Conservation (phyloP, 2,329 filamentous ascomycete species). For the Epicoccum sorghinum region DNA sequence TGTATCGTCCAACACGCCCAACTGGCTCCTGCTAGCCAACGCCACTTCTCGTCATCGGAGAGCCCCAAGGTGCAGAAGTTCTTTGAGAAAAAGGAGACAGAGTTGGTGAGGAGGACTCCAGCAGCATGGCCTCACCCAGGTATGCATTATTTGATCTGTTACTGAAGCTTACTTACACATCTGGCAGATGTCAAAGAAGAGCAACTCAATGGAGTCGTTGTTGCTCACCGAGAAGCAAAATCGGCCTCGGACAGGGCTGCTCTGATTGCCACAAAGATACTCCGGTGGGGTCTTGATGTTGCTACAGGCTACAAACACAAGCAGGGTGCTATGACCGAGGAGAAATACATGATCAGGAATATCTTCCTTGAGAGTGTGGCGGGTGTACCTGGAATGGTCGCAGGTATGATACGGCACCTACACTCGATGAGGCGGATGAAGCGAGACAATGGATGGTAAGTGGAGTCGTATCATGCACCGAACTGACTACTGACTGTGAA, state of each 20-base stretch:
- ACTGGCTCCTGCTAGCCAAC: slow-evolving; percentile 27
- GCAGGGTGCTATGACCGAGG: slow-evolving; percentile 75
- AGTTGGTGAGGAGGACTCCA: slow-evolving; percentile 53
- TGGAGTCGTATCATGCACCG: background rate
- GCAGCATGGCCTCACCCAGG: slow-evolving; percentile 58
- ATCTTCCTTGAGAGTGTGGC: slow-evolving; percentile 95
- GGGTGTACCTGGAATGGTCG: slow-evolving; percentile 96
- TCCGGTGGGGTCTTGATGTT: slow-evolving; percentile 80
- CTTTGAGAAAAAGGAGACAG: slow-evolving; percentile 54
- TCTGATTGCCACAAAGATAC: slow-evolving; percentile 74
- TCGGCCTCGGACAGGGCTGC: slow-evolving; percentile 80
- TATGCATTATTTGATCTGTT: slow-evolving; percentile 21
- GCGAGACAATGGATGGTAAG: slow-evolving; percentile 85
- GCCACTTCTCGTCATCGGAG: slow-evolving; percentile 50
- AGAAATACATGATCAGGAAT: slow-evolving; percentile 88
- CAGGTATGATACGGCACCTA: slow-evolving; percentile 89
- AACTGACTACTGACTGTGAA: slow-evolving; percentile 12
- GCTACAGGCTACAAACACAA: slow-evolving; percentile 81
- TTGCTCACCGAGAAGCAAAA: slow-evolving; percentile 77
- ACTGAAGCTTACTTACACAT: slow-evolving; percentile 13
- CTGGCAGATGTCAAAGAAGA: slow-evolving; percentile 69
- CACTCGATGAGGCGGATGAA: slow-evolving; percentile 83
- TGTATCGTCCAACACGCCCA: slow-evolving; percentile 42
- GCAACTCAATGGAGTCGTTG: slow-evolving; percentile 75
- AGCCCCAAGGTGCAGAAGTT: slow-evolving; percentile 50